Evolutionary conservation across 2,329 filamentous ascomycete genomes (phyloP), one percentile per base, ranked within the genome.

Genomic region (Mycogone perniciosa): DNA sequence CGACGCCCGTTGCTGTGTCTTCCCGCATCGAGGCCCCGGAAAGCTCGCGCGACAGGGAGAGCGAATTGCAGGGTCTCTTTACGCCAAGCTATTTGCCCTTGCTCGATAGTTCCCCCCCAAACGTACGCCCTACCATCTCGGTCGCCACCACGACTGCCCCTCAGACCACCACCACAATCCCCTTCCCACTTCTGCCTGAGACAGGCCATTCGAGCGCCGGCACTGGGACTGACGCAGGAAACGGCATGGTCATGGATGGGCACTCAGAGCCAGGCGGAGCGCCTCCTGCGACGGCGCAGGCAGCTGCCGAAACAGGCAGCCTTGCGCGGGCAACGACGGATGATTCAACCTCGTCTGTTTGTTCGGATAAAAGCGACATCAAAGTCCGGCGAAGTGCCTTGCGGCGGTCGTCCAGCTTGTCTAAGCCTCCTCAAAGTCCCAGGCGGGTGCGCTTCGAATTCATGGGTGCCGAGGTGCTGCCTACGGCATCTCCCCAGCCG

Each of bases 361-460:
- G 71, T 11, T 82, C 80, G 10, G 74, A 80, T 57, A 70, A 71
- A 59, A 80, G 77, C 64, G 72, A 78, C 44, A 67, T 68, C 26
- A 73, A 71, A 56, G 64, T 65, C 35, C 73, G 74, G 43, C 72
- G 79, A 56, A 83, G 82, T 59, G 81, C 79, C 42, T 64, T 84
- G 51, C 76, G 81, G 51, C 73, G 80, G 44, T 75, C 77, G 1
- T 80, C 76, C 6, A 80, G 74, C 58, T 72, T 69, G 31, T 73
- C 76, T 29, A 75, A 71, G 45, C 72, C 74, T 48, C 68, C 66
- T 5, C 70, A 72, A 40, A 82, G 79, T 59, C 79, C 79, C n/a
- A 75, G 81, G 31, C 74, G 79, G 53, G 82, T 85, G 51, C 80
- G 82, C 44, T 85, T 85, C 56, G 76, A 82, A 35, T 76, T 84